Base-by-base conservation (phyloP, 441 rosid species). In the Pelargonium cotyledonis region DNA sequence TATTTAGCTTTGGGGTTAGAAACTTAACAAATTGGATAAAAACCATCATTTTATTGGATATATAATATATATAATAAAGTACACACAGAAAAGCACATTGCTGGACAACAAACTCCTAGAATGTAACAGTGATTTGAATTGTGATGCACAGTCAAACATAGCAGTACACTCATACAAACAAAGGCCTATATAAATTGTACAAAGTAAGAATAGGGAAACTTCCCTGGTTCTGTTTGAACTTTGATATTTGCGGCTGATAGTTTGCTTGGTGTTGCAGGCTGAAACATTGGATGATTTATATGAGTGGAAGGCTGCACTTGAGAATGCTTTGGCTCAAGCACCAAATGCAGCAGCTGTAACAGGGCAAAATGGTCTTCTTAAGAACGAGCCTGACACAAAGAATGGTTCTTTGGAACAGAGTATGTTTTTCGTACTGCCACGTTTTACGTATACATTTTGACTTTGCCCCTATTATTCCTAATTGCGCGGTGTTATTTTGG, bases 261-360 rank as follows among this genome's bases (percentile, higher is more conserved):
- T 67, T 66, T 23, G 47, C 65, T 69, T 76, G 80, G 44, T 74
- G 41, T 51, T 74, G 62, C 85, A 95, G 99, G 98, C 99, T 65
- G 99, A 95, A 82, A 87, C 92, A 29, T 75, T 78, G 79, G 99
- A 95, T 75, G 99, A 95, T 87, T 81, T 95, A 72, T 41, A 85
- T 58, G 98, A 86, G 68, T 95, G 99, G 99, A 95, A 89, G 83
- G 68, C 77, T 78, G 97, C 98, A 65, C 89, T 95, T 67, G 98
- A 95, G 81, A 83, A 76, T 77, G 99, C 99, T 75, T 81, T 95
- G 75, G 78, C 92, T 49, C 89, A 85, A 82, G 97, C 99, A 78
- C 99, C 99, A 2, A 85, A 73, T 79, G 80, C 97, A 69, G 80
- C 85, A 58, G 86, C 83, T 78, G 88, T 77, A 65, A 82, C 83